phyloP scores from a whole-genome alignment of 768 basidiomycete species.

The Leccinum truebloodii region DNA sequence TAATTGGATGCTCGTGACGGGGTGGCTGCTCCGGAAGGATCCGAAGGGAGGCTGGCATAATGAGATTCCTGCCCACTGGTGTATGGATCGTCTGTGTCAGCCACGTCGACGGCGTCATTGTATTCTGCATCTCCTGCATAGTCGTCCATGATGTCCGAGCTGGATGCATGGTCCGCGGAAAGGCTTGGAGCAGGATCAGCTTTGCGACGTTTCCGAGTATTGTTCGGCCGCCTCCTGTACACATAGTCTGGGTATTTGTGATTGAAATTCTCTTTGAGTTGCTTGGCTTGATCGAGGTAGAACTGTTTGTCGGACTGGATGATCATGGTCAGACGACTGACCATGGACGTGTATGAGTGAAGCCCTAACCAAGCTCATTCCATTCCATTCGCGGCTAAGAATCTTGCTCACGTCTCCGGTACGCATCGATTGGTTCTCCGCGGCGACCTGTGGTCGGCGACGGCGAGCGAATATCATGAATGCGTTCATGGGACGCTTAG shows the following conservation, averaged over 20 bases:
- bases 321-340: slow-evolving; percentile 19
- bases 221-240: slow-evolving; percentile 85
- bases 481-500: slow-evolving; percentile 90
- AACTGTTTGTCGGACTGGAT: slow-evolving; percentile 78
- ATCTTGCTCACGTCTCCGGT: slow-evolving; percentile 91
- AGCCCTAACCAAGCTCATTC: slow-evolving; percentile 67
- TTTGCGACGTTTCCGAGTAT: slow-evolving; percentile 68
- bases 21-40: slow-evolving; percentile 14
- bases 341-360: slow-evolving; percentile 1
- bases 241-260: slow-evolving; percentile 87
- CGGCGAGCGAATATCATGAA: slow-evolving; percentile 92
- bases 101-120: slow-evolving; percentile 41
- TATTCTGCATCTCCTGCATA: slow-evolving; percentile 28
- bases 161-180: slow-evolving; percentile 32
- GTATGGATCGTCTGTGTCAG: slow-evolving; percentile 25
- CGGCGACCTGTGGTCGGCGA: slow-evolving; percentile 78
- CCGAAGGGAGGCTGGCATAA: slow-evolving; percentile 25
- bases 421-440: slow-evolving; percentile 87
- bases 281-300: slow-evolving; percentile 85
- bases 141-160: slow-evolving; percentile 37
- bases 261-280: slow-evolving; percentile 85
- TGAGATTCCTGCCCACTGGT: slow-evolving; percentile 19
- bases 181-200: slow-evolving; percentile 34
- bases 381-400: slow-evolving; percentile 82
- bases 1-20: slow-evolving; percentile 24